phyloP scores from a whole-genome alignment of 345 rosid genomes.

The Syzygium grande region DNA sequence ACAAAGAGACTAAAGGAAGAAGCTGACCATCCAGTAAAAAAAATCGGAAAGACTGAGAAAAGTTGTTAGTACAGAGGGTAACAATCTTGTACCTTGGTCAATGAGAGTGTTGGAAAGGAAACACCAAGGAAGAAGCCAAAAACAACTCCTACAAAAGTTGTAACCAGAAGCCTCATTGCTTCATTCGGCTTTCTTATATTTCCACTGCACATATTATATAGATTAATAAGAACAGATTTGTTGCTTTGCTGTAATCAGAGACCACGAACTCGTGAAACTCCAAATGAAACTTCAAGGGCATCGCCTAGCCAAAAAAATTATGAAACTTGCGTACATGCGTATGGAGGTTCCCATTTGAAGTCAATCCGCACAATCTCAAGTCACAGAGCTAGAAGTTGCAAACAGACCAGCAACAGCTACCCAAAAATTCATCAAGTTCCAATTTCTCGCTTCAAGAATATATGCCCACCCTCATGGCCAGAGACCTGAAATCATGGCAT shows the following conservation, averaged over 20 bases:
- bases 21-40: not conserved
- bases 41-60: not conserved
- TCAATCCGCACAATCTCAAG: conserved; percentile 7
- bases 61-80: not conserved
- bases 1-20: not conserved
- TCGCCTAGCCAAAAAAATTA: not conserved
- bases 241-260: not conserved
- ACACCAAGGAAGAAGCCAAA: conserved; percentile 84
- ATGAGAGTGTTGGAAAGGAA: conserved; percentile 64
- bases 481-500: not conserved
- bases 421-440: conserved; percentile 17
- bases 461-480: conserved; percentile 3
- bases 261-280: not conserved
- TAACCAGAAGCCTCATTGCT: conserved; percentile 64
- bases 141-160: conserved; percentile 53
- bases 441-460: conserved; percentile 1
- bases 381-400: conserved; percentile 10
- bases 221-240: not conserved
- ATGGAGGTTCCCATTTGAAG: conserved; percentile 19
- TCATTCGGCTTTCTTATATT: conserved; percentile 54
- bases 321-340: conserved; percentile 24
- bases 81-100: conserved; percentile 47
- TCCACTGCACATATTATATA: conserved; percentile 20
- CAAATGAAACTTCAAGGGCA: not conserved
- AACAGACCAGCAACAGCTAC: conserved; percentile 3